Evolutionary conservation across 2,329 filamentous ascomycete species (phyloP).

Genomic region (Leptographium galeiforme): DNA sequence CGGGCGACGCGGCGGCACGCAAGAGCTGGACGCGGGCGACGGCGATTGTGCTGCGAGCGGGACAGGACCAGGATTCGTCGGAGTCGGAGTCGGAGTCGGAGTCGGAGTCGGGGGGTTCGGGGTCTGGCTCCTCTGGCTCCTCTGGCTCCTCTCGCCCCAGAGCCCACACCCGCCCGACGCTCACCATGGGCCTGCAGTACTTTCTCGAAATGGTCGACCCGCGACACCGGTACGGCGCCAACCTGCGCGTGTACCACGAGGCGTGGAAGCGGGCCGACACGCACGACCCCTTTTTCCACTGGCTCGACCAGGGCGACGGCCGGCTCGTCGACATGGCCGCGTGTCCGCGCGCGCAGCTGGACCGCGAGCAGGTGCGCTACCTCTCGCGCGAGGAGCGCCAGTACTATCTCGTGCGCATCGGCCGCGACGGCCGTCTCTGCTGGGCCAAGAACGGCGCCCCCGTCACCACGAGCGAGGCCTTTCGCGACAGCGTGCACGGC

Average conservation of each 20-base stretch:
- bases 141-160: no score
- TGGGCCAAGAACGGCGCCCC: constrained; percentile 74
- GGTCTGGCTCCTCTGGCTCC: neutral
- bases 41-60: constrained; percentile 57
- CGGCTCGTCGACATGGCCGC: constrained; percentile 53
- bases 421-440: constrained; percentile 59
- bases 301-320: constrained; percentile 75
- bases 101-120: constrained; percentile 8
- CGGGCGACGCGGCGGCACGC: constrained; percentile 27
- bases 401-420: constrained; percentile 67
- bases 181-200: constrained; percentile 75
- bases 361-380: constrained; percentile 71
- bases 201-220: constrained; percentile 75
- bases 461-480: constrained; percentile 64
- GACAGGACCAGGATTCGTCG: constrained; percentile 25
- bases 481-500: constrained; percentile 67
- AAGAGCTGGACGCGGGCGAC: constrained; percentile 66
- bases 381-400: constrained; percentile 69
- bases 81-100: constrained; percentile 28
- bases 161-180: no score
- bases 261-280: constrained; percentile 70
- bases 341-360: constrained; percentile 61
- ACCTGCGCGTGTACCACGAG: constrained; percentile 67
- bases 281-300: constrained; percentile 84
- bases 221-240: constrained; percentile 79